Base-by-base conservation (phyloP, 2,329 filamentous ascomycete genomes). In the Polytolypa hystricis region DNA sequence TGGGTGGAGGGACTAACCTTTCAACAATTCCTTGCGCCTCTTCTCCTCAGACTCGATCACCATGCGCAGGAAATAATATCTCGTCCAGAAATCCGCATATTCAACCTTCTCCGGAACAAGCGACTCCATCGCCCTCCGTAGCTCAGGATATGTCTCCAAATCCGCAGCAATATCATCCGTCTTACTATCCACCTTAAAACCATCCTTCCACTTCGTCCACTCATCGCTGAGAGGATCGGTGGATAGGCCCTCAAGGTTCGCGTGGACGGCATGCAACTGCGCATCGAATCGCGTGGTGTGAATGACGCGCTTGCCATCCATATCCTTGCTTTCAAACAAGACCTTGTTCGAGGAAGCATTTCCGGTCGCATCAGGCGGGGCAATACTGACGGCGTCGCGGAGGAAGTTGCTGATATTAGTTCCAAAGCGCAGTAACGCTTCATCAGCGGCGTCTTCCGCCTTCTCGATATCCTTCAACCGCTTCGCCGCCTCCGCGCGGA, bases 271-370 rank as follows among this genome's bases (percentile, higher is more conserved):
- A 55, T 98, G 89, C 43, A 98, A 67, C 61, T 96, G 91, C 1
- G 91, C 91, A 53, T 98, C 91, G 55, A 95, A 89, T 42, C 91
- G 74, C 35, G 86, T 94, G 1, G 85, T 84, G 57, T 98, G 91
- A 45, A 96, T 93, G 11, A 96, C 85, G 38, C 91, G 74, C 68
- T 91, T 95, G 17, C 87, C 89, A 33, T 74, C 71, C 4, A 82
- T 77, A 59, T 95, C 89, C 57, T 89, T 93, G 54, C 84, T 93
- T 65, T 96, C 91, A 51, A 96, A 98, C 4, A 95, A 69, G 20
- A 94, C 76, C 33, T 80, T 69, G 47, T 57, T 68, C 36, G 66
- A 65, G 47, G 74, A 58, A 30, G 61, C 58, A 32, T 63, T 65
- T 4, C 65, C 58, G 12, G 62, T 66, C 1, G 54, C 58, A 1